Evolutionary conservation across 2,329 filamentous ascomycete genomes (phyloP).

Genomic region (Pseudogymnoascus destructans): DNA sequence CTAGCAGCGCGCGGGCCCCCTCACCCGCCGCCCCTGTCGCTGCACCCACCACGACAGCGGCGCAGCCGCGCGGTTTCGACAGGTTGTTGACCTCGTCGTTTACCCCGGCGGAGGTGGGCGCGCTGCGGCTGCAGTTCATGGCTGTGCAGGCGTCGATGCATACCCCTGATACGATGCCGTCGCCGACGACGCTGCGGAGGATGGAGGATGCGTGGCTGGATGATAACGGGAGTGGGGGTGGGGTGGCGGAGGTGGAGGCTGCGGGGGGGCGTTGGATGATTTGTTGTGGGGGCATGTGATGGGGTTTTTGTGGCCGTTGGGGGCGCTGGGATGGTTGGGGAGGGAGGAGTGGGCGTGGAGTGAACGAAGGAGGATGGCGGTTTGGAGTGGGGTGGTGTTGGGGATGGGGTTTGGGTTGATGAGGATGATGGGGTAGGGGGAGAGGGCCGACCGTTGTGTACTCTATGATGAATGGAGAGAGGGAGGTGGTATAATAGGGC

Average conservation of each 20-base stretch:
- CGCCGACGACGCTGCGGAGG: slow-evolving; percentile 56
- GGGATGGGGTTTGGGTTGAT: slow-evolving; percentile 66
- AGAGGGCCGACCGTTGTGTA: not conserved
- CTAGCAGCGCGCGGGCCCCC: slow-evolving; percentile 25
- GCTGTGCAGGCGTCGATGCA: slow-evolving; percentile 70
- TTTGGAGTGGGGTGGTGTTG: slow-evolving; percentile 70
- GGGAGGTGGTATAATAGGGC: not conserved
- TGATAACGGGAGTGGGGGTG: slow-evolving; percentile 36
- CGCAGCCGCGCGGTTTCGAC: slow-evolving; percentile 68
- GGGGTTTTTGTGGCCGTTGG: slow-evolving; percentile 91
- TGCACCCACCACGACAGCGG: slow-evolving; percentile 30
- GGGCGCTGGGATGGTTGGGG: slow-evolving; percentile 71
- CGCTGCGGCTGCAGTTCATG: slow-evolving; percentile 77
- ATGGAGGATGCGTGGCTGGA: slow-evolving; percentile 92
- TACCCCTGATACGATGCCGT: slow-evolving; percentile 82
- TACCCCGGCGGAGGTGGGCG: slow-evolving; percentile 67
- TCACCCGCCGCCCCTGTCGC: slow-evolving; percentile 9
- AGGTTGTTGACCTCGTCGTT: slow-evolving; percentile 72
- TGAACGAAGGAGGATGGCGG: slow-evolving; percentile 71
- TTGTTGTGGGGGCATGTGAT: slow-evolving; percentile 79
- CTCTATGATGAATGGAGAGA: not conserved
- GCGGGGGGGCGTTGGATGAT: slow-evolving; percentile 53
- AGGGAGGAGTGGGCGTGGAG: slow-evolving; percentile 81
- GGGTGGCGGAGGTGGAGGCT: slow-evolving; percentile 29
- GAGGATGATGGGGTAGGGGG: slow-evolving; percentile 13